Evolutionary conservation across 1,284 basidiomycete species (phyloP), one percentile per base, ranked within the genome.

Genomic region (Pseudozyma thailandica): DNA sequence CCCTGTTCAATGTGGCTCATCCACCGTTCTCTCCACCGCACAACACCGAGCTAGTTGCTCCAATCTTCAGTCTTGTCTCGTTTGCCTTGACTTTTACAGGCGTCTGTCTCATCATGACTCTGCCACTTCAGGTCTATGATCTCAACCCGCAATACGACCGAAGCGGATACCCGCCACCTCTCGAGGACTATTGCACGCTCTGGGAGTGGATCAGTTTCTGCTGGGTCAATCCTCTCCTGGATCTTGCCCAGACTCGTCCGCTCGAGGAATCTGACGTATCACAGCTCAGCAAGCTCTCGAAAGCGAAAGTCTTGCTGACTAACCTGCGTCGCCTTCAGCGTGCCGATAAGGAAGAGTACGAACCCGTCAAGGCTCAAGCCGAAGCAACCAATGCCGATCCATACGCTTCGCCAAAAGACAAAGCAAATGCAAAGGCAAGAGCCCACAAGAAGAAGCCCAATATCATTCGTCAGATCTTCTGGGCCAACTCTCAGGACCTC

Each of bases 181-280:
- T 89, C 4, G 91, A 93, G 82, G 91, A 93, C 78, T 85, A 86
- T 55, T 89, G 88, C 39, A 89, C 86, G n/a, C 84, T 93, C 15
- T 90, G 88, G 87, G 85, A 88, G n/a, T 92, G 91, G 90, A 85
- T 88, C 50, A 88, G 87, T 1, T 92, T 92, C 81, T 86, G 87
- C 2, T 93, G 92, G 84, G 86, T 93, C 43, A 87, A 89, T 13
- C 61, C 64, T 6, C 44, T 76, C 23, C 54, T 76, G 33, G 21
- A 16, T 21, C 21, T 41, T 1, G 64, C 59, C 3, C 28, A 54
- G 13, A 15, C 43, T 16, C 49, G 74, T 6, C 56, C 59, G 1
- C 57, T 76, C 15, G 71, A 76, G 28, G 63, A 76, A 30, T 50
- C 23, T 8, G 74, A 76, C 26, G 62, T 76, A 9, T 74, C 56